phyloP scores from a whole-genome alignment of 495 filamentous ascomycete genomes.

The Xylaria castorea region DNA sequence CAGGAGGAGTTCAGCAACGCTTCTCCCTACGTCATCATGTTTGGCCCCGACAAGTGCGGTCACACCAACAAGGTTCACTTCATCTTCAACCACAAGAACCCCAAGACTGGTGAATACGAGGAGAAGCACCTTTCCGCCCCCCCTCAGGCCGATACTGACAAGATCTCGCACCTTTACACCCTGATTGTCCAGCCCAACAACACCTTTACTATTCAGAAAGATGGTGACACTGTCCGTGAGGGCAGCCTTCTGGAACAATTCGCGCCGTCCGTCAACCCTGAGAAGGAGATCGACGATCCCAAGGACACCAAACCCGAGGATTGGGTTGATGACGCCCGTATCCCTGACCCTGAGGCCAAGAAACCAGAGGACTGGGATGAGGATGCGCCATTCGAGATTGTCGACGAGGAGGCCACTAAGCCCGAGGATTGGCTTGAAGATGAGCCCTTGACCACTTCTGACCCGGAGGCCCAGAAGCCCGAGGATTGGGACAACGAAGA shows the following conservation, averaged over 20 bases:
- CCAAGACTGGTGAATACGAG: constrained; percentile 99
- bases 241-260: constrained; percentile 97
- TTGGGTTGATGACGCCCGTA: constrained; percentile 93
- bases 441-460: constrained; percentile 83
- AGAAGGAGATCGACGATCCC: constrained; percentile 94
- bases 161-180: constrained; percentile 93
- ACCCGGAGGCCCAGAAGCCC: constrained; percentile 97
- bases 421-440: constrained; percentile 97
- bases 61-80: constrained; percentile 99
- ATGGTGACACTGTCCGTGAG: constrained; percentile 82
- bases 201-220: constrained; percentile 87
- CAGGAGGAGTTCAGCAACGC: constrained; percentile 97
- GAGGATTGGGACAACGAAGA: constrained; percentile 99
- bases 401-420: constrained; percentile 89
- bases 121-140: constrained; percentile 96
- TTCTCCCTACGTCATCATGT: constrained; percentile 99
- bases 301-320: constrained; percentile 93
- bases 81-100: constrained; percentile 99
- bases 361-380: constrained; percentile 99
- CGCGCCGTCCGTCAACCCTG: constrained; percentile 88
- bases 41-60: constrained; percentile 99
- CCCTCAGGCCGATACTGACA: constrained; percentile 84
- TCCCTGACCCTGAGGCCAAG: constrained; percentile 88
- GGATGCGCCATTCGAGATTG: constrained; percentile 93
- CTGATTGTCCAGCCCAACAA: constrained; percentile 96